phyloP scores from a whole-genome alignment of 768 basidiomycete species.

The Mycena venus region DNA sequence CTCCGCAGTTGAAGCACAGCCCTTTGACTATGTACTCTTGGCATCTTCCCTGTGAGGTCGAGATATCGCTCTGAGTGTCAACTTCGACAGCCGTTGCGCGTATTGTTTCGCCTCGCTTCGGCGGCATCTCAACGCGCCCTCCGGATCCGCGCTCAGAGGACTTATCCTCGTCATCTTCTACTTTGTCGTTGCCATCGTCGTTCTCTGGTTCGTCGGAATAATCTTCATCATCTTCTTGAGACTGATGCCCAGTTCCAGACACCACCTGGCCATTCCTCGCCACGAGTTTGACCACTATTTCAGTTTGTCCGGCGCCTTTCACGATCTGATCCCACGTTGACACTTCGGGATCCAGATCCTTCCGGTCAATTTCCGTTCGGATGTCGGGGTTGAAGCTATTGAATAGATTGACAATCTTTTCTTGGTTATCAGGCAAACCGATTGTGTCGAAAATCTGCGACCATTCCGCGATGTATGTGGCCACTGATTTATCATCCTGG shows the following conservation, averaged over 20 bases:
- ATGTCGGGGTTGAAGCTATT: background rate
- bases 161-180: background rate
- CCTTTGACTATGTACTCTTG: background rate
- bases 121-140: background rate
- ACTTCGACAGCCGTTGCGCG: background rate
- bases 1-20: slow-evolving; percentile 1
- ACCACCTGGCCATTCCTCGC: background rate
- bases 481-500: background rate
- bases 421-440: background rate
- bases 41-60: background rate
- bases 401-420: background rate
- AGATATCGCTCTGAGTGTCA: background rate
- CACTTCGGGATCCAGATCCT: background rate
- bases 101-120: background rate
- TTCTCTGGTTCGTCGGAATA: background rate
- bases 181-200: background rate
- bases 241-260: background rate
- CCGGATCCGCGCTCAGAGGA: background rate
- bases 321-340: background rate
- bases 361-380: background rate
- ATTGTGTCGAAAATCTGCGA: background rate
- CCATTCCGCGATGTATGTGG: background rate
- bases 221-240: background rate
- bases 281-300: background rate
- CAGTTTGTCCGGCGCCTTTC: background rate